Base-by-base conservation (phyloP, 2,329 filamentous ascomycete genomes). In the Verticillium zaregamsianum region DNA sequence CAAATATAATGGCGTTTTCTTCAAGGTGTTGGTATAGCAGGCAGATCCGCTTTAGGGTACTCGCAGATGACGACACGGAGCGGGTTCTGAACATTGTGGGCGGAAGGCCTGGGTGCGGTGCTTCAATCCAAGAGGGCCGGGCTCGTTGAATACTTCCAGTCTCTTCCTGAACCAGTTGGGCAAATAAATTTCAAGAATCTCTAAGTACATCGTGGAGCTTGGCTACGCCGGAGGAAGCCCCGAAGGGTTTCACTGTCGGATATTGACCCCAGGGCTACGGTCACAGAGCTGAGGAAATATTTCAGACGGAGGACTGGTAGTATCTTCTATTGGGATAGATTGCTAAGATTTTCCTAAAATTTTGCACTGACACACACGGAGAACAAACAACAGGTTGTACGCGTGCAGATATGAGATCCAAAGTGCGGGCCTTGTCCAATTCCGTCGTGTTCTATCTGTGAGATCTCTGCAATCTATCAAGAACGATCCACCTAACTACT, bases 1-100 rank as follows among this genome's bases (percentile, higher is more conserved):
- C 12, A 58, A 59, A 20, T 65, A 68, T 57, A 66, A 64, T 52
- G 66, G 66, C 14, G 28, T 63, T 0, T 68, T 66, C 45, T 65
- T 67, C 31, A 55, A 68, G 49, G 65, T 62, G 23, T 39, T 67
- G 31, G 59, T 63, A 14, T 64, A 15, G 37, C 64, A 14, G 64
- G 64, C 28, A 67, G 35, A 3, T 55, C 65, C 15, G 45, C 65
- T 6, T 25, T 65, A 9, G 64, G 59, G 11, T 59, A 37, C 40
- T 63, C 57, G 15, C 56, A 64, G 56, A 37, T 60, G 55, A 59
- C 64, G 35, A 61, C 64, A 4, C 59, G 40, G 32, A 55, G 59
- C 3, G 64, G 64, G n/a, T 66, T 58, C 12, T 55, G 61, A 2
- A 58, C 55, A 17, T 11, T 64, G 1, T 67, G 65, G 65, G 61